Evolutionary conservation across 2,329 filamentous ascomycete genomes (phyloP).

Genomic region (Fusarium subtropicale): DNA sequence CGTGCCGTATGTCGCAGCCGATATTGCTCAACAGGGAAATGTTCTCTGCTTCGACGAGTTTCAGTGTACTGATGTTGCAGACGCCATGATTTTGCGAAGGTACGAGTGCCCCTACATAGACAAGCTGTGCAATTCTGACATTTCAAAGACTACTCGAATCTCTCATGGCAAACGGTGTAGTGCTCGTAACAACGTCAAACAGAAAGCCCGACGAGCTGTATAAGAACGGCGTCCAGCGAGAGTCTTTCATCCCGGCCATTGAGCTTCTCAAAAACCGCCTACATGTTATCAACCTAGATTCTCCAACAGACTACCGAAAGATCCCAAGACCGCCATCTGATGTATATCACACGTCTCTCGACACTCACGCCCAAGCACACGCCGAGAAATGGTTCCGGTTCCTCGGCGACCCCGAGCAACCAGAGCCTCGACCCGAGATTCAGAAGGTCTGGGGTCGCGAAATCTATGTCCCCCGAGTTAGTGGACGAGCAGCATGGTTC

Average conservation of each 20-base stretch:
- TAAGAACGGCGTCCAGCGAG: constrained; percentile 96
- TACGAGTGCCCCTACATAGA: constrained; percentile 47
- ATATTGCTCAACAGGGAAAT: constrained; percentile 85
- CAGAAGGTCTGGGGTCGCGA: constrained; percentile 94
- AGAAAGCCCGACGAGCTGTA: constrained; percentile 96
- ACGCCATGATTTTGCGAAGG: constrained; percentile 95
- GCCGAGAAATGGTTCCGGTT: constrained; percentile 96
- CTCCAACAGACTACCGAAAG: constrained; percentile 95
- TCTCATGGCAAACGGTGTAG: constrained; percentile 96
- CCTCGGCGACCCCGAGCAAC: constrained; percentile 84
- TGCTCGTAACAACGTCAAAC: constrained; percentile 95
- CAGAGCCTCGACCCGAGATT: constrained; percentile 77
- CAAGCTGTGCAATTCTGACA: constrained; percentile 26
- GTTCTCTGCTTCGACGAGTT: constrained; percentile 99
- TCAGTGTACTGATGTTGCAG: constrained; percentile 97
- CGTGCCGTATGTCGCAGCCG: constrained; percentile 92
- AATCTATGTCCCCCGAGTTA: constrained; percentile 87
- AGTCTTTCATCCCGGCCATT: constrained; percentile 96
- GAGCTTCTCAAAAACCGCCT: constrained; percentile 86
- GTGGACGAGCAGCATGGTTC: constrained; percentile 89
- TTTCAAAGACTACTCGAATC: constrained; percentile 77
- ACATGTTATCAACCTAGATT: constrained; percentile 93
- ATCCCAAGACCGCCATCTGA: constrained; percentile 92
- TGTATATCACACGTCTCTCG: constrained; percentile 92
- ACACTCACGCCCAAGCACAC: constrained; percentile 79